Percentiles rank a stretch among this genome's conserved stretches.
Conservation (phyloP, 2,329 filamentous ascomycete genomes). For the Helotiales sp. region DNA sequence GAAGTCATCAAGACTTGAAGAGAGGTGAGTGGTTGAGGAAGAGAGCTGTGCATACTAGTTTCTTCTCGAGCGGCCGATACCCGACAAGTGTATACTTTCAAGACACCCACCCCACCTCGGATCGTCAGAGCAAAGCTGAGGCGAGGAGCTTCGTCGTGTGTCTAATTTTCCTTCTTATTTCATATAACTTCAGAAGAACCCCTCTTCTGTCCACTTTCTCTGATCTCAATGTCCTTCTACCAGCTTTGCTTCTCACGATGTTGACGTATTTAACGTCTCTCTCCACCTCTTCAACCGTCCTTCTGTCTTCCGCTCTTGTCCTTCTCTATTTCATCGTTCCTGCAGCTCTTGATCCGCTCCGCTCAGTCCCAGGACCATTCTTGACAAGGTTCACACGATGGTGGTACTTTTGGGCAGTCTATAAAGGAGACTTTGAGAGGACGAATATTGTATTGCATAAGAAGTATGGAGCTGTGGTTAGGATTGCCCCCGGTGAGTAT, state of each 20-base stretch:
- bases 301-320: neutral
- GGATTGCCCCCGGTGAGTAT: constrained; percentile 49
- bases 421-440: constrained; percentile 39
- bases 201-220: neutral
- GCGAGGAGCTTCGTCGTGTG: too few species aligned
- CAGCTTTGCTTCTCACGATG: neutral
- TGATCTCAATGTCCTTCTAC: neutral
- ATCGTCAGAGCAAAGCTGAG: neutral
- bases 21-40: neutral
- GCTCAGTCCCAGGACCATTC: constrained; percentile 46
- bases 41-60: neutral
- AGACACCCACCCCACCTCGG: neutral
- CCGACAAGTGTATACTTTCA: neutral
- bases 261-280: neutral
- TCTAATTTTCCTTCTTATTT: too few species aligned
- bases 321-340: constrained; percentile 10
- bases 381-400: constrained; percentile 44
- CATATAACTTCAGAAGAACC: too few species aligned
- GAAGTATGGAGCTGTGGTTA: constrained; percentile 44
- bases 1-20: neutral
- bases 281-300: neutral
- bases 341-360: constrained; percentile 33
- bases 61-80: neutral
- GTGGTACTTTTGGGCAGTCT: constrained; percentile 45
- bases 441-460: constrained; percentile 42